Evolutionary conservation across 2,329 filamentous ascomycete genomes (phyloP).

Genomic region (Fusarium continuum): DNA sequence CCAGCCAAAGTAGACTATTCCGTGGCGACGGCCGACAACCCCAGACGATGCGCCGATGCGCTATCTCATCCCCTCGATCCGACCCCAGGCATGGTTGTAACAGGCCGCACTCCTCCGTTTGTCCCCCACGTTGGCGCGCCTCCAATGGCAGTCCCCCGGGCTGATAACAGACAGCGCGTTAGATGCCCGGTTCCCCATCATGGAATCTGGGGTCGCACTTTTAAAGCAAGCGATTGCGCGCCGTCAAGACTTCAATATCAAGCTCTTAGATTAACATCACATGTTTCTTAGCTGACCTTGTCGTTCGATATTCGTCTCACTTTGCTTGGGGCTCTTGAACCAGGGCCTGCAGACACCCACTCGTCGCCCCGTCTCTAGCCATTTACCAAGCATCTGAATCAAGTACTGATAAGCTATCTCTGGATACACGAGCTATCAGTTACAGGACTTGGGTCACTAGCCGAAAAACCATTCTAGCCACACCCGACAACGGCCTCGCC

Average conservation of each 20-base stretch:
- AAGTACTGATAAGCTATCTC: slow-evolving; percentile 44
- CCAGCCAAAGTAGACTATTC: slow-evolving; percentile 7
- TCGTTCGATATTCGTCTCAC: slow-evolving; percentile 20
- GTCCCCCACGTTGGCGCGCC: slow-evolving; percentile 35
- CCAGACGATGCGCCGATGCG: slow-evolving; percentile 26
- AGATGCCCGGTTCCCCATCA: slow-evolving; percentile 3
- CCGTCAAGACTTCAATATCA: background rate
- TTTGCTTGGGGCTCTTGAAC: slow-evolving; percentile 13
- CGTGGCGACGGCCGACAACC: background rate
- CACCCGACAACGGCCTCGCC: slow-evolving; percentile 33
- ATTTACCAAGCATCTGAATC: slow-evolving; percentile 30
- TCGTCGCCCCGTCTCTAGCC: slow-evolving; percentile 13
- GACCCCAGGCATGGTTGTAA: slow-evolving; percentile 13
- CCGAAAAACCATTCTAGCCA: slow-evolving; percentile 26
- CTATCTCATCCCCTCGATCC: slow-evolving; percentile 24
- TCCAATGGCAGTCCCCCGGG: slow-evolving; percentile 13
- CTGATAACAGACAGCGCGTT: slow-evolving; percentile 28
- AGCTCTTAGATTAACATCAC: slow-evolving; percentile 15
- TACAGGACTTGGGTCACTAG: slow-evolving; percentile 29
- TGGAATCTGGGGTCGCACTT: slow-evolving; percentile 13
- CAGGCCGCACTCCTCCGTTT: slow-evolving; percentile 10
- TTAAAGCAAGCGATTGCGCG: slow-evolving; percentile 8
- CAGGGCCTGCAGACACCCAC: slow-evolving; percentile 37
- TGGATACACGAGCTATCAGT: slow-evolving; percentile 33
- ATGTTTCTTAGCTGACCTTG: slow-evolving; percentile 12